These are phyloP conservation scores for Trichoderma endophyticum DNA, from an alignment of 2,329 filamentous ascomycete species.

Conservation along the genomic window DNA sequence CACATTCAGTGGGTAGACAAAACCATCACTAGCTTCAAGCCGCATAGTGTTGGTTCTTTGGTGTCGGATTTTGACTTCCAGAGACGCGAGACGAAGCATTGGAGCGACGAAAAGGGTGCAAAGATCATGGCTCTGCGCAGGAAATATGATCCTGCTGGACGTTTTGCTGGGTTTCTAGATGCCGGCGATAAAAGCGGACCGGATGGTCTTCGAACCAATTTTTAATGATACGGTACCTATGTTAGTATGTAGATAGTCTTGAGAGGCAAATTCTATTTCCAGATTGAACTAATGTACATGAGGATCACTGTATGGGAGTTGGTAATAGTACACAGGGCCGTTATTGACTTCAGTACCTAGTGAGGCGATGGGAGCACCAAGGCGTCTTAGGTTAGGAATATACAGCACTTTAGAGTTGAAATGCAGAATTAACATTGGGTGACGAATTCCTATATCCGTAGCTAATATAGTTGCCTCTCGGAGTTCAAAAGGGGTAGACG, in stretches of 20 bases:
- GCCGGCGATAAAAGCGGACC: not conserved
- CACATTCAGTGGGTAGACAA: not conserved
- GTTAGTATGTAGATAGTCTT: not conserved
- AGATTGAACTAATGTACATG: no score
- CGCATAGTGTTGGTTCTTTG: not conserved
- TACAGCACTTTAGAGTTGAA: not conserved
- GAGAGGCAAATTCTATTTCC: not conserved
- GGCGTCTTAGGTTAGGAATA: no score
- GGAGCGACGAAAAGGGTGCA: not conserved
- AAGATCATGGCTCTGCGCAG: not conserved
- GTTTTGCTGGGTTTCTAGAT: not conserved
- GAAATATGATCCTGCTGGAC: not conserved
- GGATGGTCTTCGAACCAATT: not conserved
- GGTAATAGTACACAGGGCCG: no score
- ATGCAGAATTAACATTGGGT: no score
- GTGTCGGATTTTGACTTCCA: not conserved
- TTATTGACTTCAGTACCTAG: no score
- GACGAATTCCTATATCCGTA: no score
- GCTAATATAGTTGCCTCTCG: no score
- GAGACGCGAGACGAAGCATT: not conserved
- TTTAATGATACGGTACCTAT: not conserved
- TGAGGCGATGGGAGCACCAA: no score
- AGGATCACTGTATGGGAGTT: no score
- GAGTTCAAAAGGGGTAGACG: not conserved
- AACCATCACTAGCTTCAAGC: not conserved